A percentile compares a stretch with the other conserved stretches of the same genome.
Evolutionary conservation across 2,329 filamentous ascomycete genomes (phyloP).

Genomic region (Phialemoniopsis sp.): DNA sequence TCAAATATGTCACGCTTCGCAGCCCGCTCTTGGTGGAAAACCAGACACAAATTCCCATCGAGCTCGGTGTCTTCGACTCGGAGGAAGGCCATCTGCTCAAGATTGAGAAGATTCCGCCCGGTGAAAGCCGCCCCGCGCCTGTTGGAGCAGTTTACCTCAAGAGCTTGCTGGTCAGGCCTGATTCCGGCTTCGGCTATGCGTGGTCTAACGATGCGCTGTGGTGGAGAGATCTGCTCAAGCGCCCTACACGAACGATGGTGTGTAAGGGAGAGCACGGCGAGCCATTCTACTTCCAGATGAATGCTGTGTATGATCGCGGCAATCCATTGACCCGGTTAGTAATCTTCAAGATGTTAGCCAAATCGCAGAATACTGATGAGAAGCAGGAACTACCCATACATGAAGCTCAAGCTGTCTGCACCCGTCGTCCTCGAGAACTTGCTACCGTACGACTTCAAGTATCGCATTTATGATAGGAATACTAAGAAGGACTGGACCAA

Average conservation of each 20-base stretch:
- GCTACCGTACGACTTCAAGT: slow-evolving; percentile 97
- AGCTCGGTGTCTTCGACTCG: slow-evolving; percentile 85
- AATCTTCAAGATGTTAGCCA: not conserved
- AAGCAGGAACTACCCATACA: slow-evolving; percentile 78
- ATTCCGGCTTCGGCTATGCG: slow-evolving; percentile 92
- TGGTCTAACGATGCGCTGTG: slow-evolving; percentile 89
- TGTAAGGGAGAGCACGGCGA: slow-evolving; percentile 85
- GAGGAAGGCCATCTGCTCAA: slow-evolving; percentile 88
- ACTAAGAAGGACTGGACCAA: slow-evolving; percentile 99
- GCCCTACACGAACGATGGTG: slow-evolving; percentile 80
- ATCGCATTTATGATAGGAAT: slow-evolving; percentile 97
- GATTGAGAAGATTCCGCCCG: slow-evolving; percentile 95
- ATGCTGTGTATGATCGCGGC: slow-evolving; percentile 77
- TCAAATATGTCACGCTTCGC: slow-evolving; percentile 95
- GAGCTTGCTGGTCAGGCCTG: slow-evolving; percentile 80
- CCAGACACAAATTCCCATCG: slow-evolving; percentile 92
- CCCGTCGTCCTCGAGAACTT: slow-evolving; percentile 93
- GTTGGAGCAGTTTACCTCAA: slow-evolving; percentile 91
- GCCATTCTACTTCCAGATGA: slow-evolving; percentile 95
- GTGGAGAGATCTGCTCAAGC: slow-evolving; percentile 87
- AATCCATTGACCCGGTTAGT: slow-evolving; percentile 73
- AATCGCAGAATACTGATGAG: no score
- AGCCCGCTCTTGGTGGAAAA: slow-evolving; percentile 93
- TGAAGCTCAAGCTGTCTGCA: slow-evolving; percentile 87
- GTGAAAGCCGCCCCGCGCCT: slow-evolving; percentile 83